Base-by-base conservation (phyloP, 768 basidiomycete genomes). In the Neoboletus brunneissimus region DNA sequence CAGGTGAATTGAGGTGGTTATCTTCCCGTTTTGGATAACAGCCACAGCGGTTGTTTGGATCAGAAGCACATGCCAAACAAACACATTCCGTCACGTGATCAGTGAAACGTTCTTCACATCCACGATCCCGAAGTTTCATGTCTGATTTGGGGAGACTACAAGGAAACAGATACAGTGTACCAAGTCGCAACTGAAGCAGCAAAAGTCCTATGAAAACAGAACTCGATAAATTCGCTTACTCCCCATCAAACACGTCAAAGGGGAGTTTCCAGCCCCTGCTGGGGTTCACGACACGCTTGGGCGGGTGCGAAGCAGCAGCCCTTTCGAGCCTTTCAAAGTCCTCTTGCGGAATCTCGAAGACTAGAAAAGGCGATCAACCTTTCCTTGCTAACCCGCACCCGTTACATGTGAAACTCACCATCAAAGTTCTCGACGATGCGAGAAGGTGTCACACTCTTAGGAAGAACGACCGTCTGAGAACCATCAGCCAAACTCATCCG, bases 391-490 rank as follows among this genome's bases (percentile, higher is more conserved):
- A 7, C 38, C n/a, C 6, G 3, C 9, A n/a, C 3, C 9, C 5
- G 4, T 7, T 15, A 42, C 12, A 23, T 10, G 2, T 20, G 43
- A 20, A 18, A n/a, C 75, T 56, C 60, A 82, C 87, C 72, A n/a
- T 84, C 75, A 41, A 85, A 72, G 75, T 93, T 92, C 68, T 89
- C 87, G 54, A 78, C 73, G 34, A 93, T 77, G 29, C 88, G 81
- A 43, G 80, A 79, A 12, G 87, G 77, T 4, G 83, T 86, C 15
- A 90, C 87, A 59, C 86, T 88, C 78, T 91, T 93, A 2, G 90
- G 88, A 12, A 92, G 76, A 8, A 86, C 86, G 53, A 87, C 75
- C 46, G 85, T 83, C 86, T 88, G 61, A 38, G 48, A 31, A 31
- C 15, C 22, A 13, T 2, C 15, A 12, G 13, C 65, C 27, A 63